A percentile compares a stretch with the other conserved stretches of the same genome.
These are phyloP conservation scores for Clohesyomyces aquaticus DNA, from an alignment of 495 filamentous ascomycete genomes.

Conservation along the genomic window DNA sequence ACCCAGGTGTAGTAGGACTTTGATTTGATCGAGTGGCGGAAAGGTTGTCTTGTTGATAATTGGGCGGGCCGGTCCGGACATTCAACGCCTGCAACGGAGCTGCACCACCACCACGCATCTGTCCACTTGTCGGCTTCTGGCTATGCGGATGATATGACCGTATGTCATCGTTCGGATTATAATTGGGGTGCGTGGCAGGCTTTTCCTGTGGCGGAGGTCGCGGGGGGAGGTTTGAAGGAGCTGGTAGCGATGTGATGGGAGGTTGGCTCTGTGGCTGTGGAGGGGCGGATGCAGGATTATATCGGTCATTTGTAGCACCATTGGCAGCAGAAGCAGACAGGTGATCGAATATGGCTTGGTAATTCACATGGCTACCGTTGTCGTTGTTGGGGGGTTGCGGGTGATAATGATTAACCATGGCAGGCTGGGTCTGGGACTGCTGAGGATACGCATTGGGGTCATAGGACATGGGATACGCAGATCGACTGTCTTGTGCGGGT, in stretches of 20 bases:
- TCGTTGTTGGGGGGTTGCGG: constrained; percentile 8
- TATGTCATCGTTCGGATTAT: constrained; percentile 59
- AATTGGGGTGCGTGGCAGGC: constrained; percentile 62
- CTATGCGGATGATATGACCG: constrained; percentile 61
- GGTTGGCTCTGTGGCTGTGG: constrained; percentile 35
- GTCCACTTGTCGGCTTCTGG: constrained; percentile 50
- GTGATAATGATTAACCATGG: constrained; percentile 24
- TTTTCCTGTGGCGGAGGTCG: constrained; percentile 59
- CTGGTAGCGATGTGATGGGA: constrained; percentile 51
- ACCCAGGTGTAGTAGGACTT: constrained; percentile 37
- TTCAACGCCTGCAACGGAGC: constrained; percentile 52
- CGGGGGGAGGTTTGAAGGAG: constrained; percentile 58
- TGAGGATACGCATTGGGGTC: constrained; percentile 34
- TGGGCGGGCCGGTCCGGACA: constrained; percentile 53
- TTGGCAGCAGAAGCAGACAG: constrained; percentile 40
- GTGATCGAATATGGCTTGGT: constrained; percentile 50
- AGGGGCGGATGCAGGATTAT: constrained; percentile 19
- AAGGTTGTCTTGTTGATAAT: constrained; percentile 11
- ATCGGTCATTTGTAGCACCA: constrained; percentile 14
- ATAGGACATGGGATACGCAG: constrained; percentile 35
- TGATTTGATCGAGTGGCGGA: constrained; percentile 50
- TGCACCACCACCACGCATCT: constrained; percentile 54
- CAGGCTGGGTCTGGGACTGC: constrained; percentile 28
- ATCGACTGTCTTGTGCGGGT: constrained; percentile 33
- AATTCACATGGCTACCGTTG: constrained; percentile 42